Base-by-base conservation (phyloP, 2,329 filamentous ascomycete species). In the Paramyrothecium roridum region DNA sequence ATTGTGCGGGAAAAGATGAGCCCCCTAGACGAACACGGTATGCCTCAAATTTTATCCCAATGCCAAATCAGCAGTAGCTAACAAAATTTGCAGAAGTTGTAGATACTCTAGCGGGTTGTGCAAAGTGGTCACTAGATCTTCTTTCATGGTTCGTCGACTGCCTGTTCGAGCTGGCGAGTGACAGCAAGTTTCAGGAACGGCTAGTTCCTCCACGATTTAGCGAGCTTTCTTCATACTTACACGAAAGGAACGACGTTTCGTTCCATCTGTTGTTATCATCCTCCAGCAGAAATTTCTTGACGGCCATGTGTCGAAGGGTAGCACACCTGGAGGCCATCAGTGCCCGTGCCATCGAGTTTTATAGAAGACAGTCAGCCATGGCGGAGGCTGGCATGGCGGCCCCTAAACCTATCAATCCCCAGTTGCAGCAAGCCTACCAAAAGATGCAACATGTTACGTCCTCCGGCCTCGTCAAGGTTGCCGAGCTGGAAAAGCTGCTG, bases 41-140 rank as follows among this genome's bases (percentile, higher is more conserved):
- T 56, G 73, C 58, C 43, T 3, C 21, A 22, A 21, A 21, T 17
- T 11, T n/a, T 55, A 11, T 33, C 13, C 19, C 16, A 3, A 16
- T 26, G 23, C n/a, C 19, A 12, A 4, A 17, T 8, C 2, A 23
- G 17, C 13, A 10, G 8, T 23, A 50, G 26, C 54, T 64, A 3
- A 68, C 51, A 43, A 2, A 8, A 8, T 19, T 2, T 56, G 13
- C 53, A 85, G 90, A 93, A 66, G 84, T 91, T 13, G 82, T 93
- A 2, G 83, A 86, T 45, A 83, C 87, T 48, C 76, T 96, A 12
- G 82, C 87, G 6, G 90, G 90, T 21, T 88, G 91, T 54, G 84
- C 89, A 3, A 87, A 83, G 65, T 97, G 93, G 93, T 84, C 84
- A 1, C 78, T 92, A 37, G 88, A 93, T 57, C 76, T 96, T 16